These are phyloP conservation scores for Lecanoromycetidae sp. DNA, from an alignment of 2,329 filamentous ascomycete species.

Conservation along the genomic window DNA sequence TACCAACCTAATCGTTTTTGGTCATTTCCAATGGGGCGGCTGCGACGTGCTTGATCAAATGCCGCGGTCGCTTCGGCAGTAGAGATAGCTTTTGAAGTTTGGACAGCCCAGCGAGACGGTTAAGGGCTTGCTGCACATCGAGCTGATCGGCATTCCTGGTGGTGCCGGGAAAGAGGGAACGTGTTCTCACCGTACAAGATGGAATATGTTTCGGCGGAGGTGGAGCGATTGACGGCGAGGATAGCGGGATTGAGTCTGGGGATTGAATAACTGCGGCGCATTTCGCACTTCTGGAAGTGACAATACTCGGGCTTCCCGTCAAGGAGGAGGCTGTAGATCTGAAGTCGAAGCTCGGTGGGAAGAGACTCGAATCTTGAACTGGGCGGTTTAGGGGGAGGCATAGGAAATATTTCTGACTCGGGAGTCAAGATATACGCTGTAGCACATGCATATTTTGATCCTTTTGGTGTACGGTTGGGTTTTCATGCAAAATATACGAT, in stretches of 20 bases:
- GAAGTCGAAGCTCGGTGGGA: neutral
- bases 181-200: neutral
- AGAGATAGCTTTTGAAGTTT: neutral
- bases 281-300: neutral
- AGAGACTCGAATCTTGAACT: neutral
- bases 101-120: neutral
- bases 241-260: neutral
- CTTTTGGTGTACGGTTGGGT: neutral
- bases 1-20: neutral
- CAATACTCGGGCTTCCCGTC: neutral
- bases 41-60: neutral
- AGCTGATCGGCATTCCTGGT: neutral
- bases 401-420: neutral
- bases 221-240: neutral
- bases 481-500: neutral
- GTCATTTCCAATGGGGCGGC: neutral
- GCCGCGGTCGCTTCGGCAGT: neutral
- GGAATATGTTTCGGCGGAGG: neutral
- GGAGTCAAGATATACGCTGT: neutral
- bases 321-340: neutral
- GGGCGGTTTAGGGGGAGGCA: neutral
- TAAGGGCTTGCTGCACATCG: neutral
- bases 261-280: neutral
- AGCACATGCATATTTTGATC: neutral
- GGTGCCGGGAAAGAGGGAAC: neutral